Evolutionary conservation across 1,284 basidiomycete genomes (phyloP), one percentile per base, ranked within the genome.

Genomic region (Boletus sp.): DNA sequence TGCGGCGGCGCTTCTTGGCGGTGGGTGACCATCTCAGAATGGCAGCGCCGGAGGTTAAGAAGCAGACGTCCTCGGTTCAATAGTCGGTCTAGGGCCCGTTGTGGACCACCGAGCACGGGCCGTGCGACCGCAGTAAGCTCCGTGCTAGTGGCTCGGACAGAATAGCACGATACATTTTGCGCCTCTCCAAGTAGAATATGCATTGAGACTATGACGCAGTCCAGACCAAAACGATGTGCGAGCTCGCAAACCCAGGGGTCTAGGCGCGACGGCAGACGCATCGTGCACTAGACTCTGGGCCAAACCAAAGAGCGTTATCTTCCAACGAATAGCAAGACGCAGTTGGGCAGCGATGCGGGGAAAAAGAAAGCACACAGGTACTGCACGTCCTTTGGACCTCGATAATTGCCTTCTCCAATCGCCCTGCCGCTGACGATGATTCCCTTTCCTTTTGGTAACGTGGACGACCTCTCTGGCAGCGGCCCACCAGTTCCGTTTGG

Each of bases 401-500:
- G 73, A 42, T 87, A 64, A 61, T 88, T 82, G 3, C 71, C 71
- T 37, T 80, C 74, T 12, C 69, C 68, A 12, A 72, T 62, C 0
- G 78, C 80, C 0, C 86, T 84, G 6, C 86, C 76, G 50, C 80
- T 84, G 4, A 90, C 71, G 13, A 91, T 64, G 30, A 91, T 60
- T 0, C 81, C 82, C 60, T 81, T 87, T 3, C 88, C 88, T 56
- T 88, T 88, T 8, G n/a, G 86, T 84, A 1, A 88, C 86, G 1
- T 88, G 73, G 12, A 80, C 73, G 3, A 91, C 70, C 61, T 91
- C 89, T 29, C 82, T 71, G 14, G 86, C 80, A 0, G 80, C 74
- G 0, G 84, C 82, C 85, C 89, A 91, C 89, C 88, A 91, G 51
- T 90, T 88, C 40, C 85, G 68, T 64, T 88, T 85, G 14, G 77